A percentile compares a stretch with the other conserved stretches of the same genome.
Evolutionary conservation across 805 yeast genomes (phyloP).

Genomic region (Torulaspora delbrueckii): DNA sequence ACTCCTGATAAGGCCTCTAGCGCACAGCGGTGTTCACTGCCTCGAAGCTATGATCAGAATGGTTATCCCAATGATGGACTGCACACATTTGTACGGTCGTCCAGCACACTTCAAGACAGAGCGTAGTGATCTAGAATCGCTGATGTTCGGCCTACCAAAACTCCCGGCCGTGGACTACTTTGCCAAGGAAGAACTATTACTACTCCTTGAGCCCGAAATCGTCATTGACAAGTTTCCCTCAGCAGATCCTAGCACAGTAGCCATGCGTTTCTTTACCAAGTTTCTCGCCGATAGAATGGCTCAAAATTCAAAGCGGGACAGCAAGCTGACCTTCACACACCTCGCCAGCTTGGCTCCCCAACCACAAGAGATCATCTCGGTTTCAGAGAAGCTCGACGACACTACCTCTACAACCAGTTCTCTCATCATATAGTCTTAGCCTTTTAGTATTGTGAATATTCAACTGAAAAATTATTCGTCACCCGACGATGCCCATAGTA

Average conservation of each 20-base stretch:
- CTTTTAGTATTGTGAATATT: not conserved
- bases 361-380: not conserved
- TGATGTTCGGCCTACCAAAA: constrained; percentile 67
- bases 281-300: constrained; percentile 10
- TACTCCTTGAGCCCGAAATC: constrained; percentile 8
- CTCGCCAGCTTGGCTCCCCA: constrained; percentile 1
- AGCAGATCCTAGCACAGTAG: constrained; percentile 13
- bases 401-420: constrained; percentile 7
- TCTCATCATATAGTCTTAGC: constrained; percentile 6
- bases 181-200: constrained; percentile 18
- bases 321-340: constrained; percentile 27
- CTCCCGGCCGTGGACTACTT: constrained; percentile 62
- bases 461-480: not conserved
- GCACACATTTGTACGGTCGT: constrained; percentile 67
- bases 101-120: constrained; percentile 55
- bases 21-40: constrained; percentile 64
- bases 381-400: constrained; percentile 2
- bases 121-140: constrained; percentile 46
- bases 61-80: constrained; percentile 61
- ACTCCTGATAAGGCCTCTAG: constrained; percentile 53
- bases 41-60: constrained; percentile 65
- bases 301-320: constrained; percentile 9
- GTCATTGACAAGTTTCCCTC: constrained; percentile 5
- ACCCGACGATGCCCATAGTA: not conserved
- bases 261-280: constrained; percentile 18